Base-by-base conservation (phyloP, 2,329 filamentous ascomycete genomes). In the Cercospora sesami region DNA sequence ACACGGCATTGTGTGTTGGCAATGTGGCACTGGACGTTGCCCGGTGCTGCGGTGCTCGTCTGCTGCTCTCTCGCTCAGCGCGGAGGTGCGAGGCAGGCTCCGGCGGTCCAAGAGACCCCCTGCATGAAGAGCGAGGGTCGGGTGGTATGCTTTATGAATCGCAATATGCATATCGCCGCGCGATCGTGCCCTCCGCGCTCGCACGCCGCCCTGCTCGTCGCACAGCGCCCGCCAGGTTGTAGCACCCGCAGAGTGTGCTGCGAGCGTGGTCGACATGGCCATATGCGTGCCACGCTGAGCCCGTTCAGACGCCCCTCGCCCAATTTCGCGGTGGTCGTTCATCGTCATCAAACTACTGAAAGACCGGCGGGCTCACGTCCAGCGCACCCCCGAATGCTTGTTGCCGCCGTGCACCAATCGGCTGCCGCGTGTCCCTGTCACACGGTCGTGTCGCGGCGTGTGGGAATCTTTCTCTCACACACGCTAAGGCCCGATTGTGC, bases 381-480 rank as follows among this genome's bases (percentile, higher is more conserved):
- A 36, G 57, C 18, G 18, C 33, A 36, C 33, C 28, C 28, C 42
- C 51, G 60, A 30, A 53, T 53, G 39, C 39, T 53, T 18, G 39
- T 33, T 63, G 23, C 30, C n/a, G 9, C 51, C 18, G 28, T 2
- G 18, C 18, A n/a, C 62, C n/a, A 64, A 64, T 64, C 48, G 45
- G 60, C 28, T 4, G 60, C 23, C 21, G 28, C 21, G 3, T n/a
- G 36, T 39, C 36, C 36, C 36, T 39, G 36, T 39, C 36, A n/a
- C 36, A 39, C 36, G 36, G 36, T 39, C 36, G 16, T 39, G 36
- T 39, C 36, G 36, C 36, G 36, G 36, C 36, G 16, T n/a, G 36
- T 39, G 36, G 36, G 36, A 39, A 39, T 39, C 36, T n/a, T n/a
- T 31, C 48, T 57, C 62, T 64, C 62, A 26, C 62, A 58, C 62